Evolutionary conservation across 2,329 filamentous ascomycete genomes (phyloP), one percentile per base, ranked within the genome.

Genomic region (Aspergillus calidoustus): DNA sequence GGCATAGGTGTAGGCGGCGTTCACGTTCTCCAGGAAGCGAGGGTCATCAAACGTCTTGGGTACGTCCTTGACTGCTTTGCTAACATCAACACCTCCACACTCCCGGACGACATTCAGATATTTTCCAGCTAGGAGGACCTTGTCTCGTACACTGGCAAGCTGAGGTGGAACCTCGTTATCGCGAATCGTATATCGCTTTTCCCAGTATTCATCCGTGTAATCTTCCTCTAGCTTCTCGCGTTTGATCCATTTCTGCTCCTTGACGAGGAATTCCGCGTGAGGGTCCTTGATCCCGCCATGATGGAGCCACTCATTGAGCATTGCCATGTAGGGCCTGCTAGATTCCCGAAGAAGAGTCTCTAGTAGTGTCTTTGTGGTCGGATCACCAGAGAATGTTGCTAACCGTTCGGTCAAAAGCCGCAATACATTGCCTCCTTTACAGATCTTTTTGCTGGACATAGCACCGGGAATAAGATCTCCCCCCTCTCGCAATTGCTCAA

Each of bases 191-290:
- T 99, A 99, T 65, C 95, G 86, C 72, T 96, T 92, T 76, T 99
- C 95, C 95, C 95, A 99, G 77, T 99, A 99, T 72, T 99, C 95
- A 75, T 99, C 95, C 0, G 94, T 99, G 72, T 98, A 99, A 76
- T 99, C 95, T 73, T 97, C 90, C 72, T 98, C 93, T 3, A 99
- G 81, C 62, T 91, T 86, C 75, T 98, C 95, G 46, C 95, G 87
- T 61, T 90, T 90, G 69, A 99, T 97, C 72, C 93, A 97, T 77
- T 94, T 96, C 70, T 97, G 92, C 76, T 98, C 95, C 73, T 96
- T 96, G 72, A 99, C 89, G 57, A 99, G 80, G 69, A 99, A 99
- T 76, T 99, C 95, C 1, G 89, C 87, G 75, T 98, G 94, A 0
- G 93, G 92, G 74, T 99, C 95, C 71, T 91, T 92, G 76, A 99